phyloP scores from a whole-genome alignment of 805 yeast species.

The Wickerhamiella azyma region DNA sequence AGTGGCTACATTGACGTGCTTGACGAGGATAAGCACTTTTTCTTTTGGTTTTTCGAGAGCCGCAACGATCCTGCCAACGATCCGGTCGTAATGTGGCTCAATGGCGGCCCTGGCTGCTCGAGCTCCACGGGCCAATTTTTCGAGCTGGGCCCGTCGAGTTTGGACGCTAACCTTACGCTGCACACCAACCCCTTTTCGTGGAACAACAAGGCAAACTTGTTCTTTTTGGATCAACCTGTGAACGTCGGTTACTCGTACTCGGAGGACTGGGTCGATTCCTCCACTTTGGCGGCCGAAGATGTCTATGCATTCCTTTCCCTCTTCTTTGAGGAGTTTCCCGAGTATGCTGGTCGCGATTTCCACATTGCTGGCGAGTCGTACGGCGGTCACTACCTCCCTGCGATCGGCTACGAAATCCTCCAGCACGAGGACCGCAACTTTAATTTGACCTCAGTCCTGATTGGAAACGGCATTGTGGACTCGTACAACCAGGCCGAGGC shows the following conservation, averaged over 20 bases:
- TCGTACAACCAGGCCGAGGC: constrained; percentile 66
- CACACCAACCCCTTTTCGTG: constrained; percentile 81
- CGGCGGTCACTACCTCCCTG: constrained; percentile 95
- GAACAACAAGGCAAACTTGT: constrained; percentile 85
- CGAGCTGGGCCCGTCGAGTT: constrained; percentile 82
- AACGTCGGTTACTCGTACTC: constrained; percentile 86
- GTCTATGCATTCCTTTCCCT: constrained; percentile 77
- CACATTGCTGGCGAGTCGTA: constrained; percentile 95
- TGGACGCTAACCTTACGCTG: constrained; percentile 52
- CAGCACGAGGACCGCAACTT: constrained; percentile 50
- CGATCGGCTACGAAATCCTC: constrained; percentile 45
- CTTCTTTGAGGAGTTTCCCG: constrained; percentile 79
- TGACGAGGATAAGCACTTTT: constrained; percentile 83
- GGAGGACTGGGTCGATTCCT: constrained; percentile 12
- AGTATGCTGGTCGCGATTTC: constrained; percentile 47
- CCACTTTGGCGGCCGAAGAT: constrained; percentile 69
- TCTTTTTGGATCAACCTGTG: constrained; percentile 90
- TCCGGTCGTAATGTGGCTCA: constrained; percentile 80
- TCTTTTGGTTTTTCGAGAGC: constrained; percentile 83
- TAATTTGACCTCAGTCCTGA: constrained; percentile 65
- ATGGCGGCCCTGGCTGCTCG: constrained; percentile 96
- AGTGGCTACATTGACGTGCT: constrained; percentile 65
- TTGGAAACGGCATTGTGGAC: constrained; percentile 92
- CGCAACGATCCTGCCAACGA: constrained; percentile 72
- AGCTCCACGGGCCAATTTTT: constrained; percentile 83